Base-by-base conservation (phyloP, 208 protist species). In the Trypanosoma scelopori region DNA sequence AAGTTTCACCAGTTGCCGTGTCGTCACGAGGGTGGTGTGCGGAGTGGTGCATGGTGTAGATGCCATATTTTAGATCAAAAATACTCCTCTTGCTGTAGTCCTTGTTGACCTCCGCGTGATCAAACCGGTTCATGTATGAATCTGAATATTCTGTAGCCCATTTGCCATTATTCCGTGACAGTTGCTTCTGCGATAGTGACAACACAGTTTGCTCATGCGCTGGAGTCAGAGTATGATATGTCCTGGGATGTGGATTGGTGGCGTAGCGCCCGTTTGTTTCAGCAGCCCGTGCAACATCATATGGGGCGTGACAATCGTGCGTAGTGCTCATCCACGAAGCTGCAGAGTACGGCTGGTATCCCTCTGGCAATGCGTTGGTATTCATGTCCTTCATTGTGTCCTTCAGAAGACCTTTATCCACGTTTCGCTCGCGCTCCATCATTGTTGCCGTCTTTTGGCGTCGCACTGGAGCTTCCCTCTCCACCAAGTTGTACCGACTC, bases 401-500 rank as follows among this genome's bases (percentile, higher is more conserved):
- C 30, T 78, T 72, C 49, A 95, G 78, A 15, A 59, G 60, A 27
- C 39, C 52, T 39, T 27, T 76, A 65, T 96, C 82, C 7, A 87
- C 87, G 20, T 75, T 68, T 43, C 66, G 70, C 52, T 75, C 84
- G 27, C 69, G 71, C 49, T 85, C 69, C n/a, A 92, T 37, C 25
- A 76, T 82, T 37, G 78, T 55, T 52, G 60, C 65, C 32, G 84
- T 90, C 37, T 63, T 76, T 57, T 82, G 70, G 16, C 87, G 82
- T 22, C 91, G 80, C 64, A 72, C 55, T 9, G 91, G 87, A 48
- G 87, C 87, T 55, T 92, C 80, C 28, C 78, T 81, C 49, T 87
- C 77, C 2, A 96, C 91, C 69, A 92, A 86, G 67, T 96, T 93
- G 77, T 93, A 92, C 20, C 91, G 85, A 52, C 85, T 91, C 48